A percentile compares a stretch with the other conserved stretches of the same genome.
These are phyloP conservation scores for Apiospora malaysiana DNA, from an alignment of 2,329 filamentous ascomycete genomes.

Conservation along the genomic window DNA sequence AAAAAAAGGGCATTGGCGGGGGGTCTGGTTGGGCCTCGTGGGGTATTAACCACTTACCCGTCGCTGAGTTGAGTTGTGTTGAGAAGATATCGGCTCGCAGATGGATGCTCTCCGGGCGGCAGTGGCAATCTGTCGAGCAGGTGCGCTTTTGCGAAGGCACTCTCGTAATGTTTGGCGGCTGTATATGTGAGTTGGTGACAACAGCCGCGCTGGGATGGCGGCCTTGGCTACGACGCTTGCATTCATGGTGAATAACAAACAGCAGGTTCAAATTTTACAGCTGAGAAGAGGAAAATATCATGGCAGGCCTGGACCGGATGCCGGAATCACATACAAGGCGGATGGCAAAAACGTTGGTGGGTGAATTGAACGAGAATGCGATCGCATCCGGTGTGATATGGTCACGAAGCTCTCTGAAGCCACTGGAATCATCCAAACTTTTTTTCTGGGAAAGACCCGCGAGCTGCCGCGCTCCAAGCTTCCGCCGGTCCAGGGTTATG, in stretches of 20 bases:
- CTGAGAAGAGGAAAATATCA: slow-evolving; percentile 4
- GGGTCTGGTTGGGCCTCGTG: slow-evolving; percentile 4
- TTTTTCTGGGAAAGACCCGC: slow-evolving; percentile 15
- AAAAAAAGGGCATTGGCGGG: slow-evolving; percentile 14
- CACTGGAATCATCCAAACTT: slow-evolving; percentile 28
- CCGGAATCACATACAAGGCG: slow-evolving; percentile 17
- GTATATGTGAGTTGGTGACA: slow-evolving; percentile 50
- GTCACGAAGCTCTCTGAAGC: slow-evolving; percentile 23
- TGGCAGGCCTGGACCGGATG: slow-evolving; percentile 12
- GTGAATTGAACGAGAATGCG: slow-evolving; percentile 14
- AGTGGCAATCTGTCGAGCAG: slow-evolving; percentile 30
- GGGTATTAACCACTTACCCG: slow-evolving; percentile 25
- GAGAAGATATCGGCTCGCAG: slow-evolving; percentile 24
- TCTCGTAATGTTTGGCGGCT: slow-evolving; percentile 48
- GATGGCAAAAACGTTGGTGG: background rate
- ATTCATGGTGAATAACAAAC: slow-evolving; percentile 48
- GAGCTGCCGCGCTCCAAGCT: slow-evolving; percentile 17
- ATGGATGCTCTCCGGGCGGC: slow-evolving; percentile 31
- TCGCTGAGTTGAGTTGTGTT: slow-evolving; percentile 19
- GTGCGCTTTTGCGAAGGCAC: slow-evolving; percentile 44
- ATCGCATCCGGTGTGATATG: background rate
- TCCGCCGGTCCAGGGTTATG: background rate
- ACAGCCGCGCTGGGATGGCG: slow-evolving; percentile 50
- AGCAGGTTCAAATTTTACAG: too few relatives aligned
- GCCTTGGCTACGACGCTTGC: slow-evolving; percentile 54